Conservation (phyloP, 1,284 basidiomycete genomes). For the Ganoderma sinense region DNA sequence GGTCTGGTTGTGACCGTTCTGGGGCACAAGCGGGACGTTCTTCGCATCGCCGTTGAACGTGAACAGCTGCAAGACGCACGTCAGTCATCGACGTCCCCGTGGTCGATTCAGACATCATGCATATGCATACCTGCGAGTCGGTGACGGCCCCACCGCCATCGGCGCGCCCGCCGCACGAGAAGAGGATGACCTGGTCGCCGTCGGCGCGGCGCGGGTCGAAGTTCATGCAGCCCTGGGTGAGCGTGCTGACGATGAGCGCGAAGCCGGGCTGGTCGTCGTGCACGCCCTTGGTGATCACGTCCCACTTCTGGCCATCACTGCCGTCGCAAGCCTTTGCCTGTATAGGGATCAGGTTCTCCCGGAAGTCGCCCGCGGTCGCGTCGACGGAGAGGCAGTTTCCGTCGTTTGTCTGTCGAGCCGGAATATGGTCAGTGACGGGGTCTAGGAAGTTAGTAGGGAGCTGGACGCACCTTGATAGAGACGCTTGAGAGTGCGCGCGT, state of each 20-base stretch:
- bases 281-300: constrained; percentile 18
- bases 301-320: constrained; percentile 13
- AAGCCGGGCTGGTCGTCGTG: constrained; percentile 12
- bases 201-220: constrained; percentile 16
- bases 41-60: constrained; percentile 5
- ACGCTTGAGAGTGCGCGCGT: constrained; percentile 11
- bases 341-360: constrained; percentile 19
- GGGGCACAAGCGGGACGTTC: constrained; percentile 7
- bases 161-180: constrained; percentile 19
- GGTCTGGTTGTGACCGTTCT: constrained; percentile 10
- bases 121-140: constrained; percentile 9
- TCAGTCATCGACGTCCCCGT: neutral
- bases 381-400: constrained; percentile 12
- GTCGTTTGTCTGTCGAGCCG: neutral
- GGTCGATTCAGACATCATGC: neutral
- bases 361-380: constrained; percentile 17
- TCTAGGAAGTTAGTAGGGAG: neutral
- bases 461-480: constrained; percentile 3
- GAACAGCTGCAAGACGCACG: constrained; percentile 3
- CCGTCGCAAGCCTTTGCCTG: constrained; percentile 8
- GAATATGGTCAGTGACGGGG: neutral
- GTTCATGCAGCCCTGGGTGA: constrained; percentile 15
- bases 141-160: constrained; percentile 9
- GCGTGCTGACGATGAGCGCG: constrained; percentile 13
- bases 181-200: constrained; percentile 18